Percentiles rank a stretch among this genome's conserved stretches.
These are phyloP conservation scores for Aphanomyces astaci DNA, from an alignment of 352 stramenopile genomes.

Conservation along the genomic window DNA sequence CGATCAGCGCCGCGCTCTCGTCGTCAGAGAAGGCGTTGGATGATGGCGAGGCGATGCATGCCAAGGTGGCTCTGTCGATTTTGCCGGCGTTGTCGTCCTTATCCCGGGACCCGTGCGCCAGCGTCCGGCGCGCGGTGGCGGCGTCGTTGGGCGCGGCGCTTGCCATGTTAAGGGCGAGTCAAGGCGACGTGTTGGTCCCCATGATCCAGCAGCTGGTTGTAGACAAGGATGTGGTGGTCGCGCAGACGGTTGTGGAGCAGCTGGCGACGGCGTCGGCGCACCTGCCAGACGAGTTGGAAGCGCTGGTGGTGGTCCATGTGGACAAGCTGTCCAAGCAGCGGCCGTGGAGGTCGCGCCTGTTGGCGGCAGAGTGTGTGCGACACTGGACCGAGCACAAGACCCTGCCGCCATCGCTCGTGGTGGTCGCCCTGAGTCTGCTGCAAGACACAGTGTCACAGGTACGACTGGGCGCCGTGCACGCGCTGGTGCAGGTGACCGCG, in stretches of 20 bases:
- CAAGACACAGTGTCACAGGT: conserved; percentile 66
- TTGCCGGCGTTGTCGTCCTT: conserved; percentile 69
- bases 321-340: conserved; percentile 61
- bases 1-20: conserved; percentile 48
- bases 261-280: conserved; percentile 64
- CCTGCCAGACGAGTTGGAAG: background rate
- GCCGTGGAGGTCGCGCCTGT: conserved; percentile 78
- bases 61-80: conserved; percentile 74
- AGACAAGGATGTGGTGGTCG: conserved; percentile 67
- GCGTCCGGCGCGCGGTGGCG: conserved; percentile 61
- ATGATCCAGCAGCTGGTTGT: conserved; percentile 80
- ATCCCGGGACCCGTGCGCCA: conserved; percentile 66
- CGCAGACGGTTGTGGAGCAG: conserved; percentile 72
- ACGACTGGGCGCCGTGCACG: conserved; percentile 49
- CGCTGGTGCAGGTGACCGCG: conserved; percentile 51
- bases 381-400: conserved; percentile 61
- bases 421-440: conserved; percentile 54
- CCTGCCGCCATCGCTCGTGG: conserved; percentile 56
- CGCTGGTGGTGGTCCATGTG: conserved; percentile 31
- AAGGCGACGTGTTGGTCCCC: conserved; percentile 74
- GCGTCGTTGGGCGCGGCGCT: conserved; percentile 69
- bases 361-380: conserved; percentile 78
- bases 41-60: conserved; percentile 27
- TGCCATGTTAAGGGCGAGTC: conserved; percentile 49
- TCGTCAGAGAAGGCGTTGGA: conserved; percentile 31